phyloP scores from a whole-genome alignment of 1,139 yeast genomes.

The Pichia terricola region DNA sequence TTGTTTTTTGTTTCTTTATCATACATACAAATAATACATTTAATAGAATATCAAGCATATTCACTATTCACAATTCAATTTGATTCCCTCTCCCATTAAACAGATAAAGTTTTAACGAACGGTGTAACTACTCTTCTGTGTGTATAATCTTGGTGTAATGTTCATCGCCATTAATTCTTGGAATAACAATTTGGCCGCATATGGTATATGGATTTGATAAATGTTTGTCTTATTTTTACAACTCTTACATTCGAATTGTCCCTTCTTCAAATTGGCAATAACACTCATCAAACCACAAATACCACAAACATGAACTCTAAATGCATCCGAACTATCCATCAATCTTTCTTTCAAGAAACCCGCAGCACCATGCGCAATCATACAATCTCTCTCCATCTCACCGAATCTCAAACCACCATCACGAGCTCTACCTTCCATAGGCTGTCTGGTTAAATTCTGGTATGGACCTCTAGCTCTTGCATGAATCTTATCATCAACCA shows the following conservation, averaged over 20 bases:
- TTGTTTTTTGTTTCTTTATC: too few relatives aligned
- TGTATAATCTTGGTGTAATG: constrained; percentile 77
- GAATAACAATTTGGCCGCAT: constrained; percentile 93
- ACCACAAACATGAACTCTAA: constrained; percentile 97
- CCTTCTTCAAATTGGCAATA: constrained; percentile 92
- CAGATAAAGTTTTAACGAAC: constrained; percentile 14
- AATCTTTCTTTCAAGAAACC: constrained; percentile 93
- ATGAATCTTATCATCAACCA: constrained; percentile 98
- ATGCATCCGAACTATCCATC: constrained; percentile 98
- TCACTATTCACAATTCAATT: too few relatives aligned
- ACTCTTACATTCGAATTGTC: constrained; percentile 95
- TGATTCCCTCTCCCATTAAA: not conserved
- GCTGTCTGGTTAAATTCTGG: constrained; percentile 96
- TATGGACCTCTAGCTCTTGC: constrained; percentile 99
- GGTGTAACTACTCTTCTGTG: constrained; percentile 33
- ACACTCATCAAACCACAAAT: constrained; percentile 97
- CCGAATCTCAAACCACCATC: constrained; percentile 99
- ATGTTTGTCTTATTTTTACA: constrained; percentile 98
- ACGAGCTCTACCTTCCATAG: constrained; percentile 98
- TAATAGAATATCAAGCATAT: too few relatives aligned
- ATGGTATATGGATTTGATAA: constrained; percentile 93
- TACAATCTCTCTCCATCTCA: constrained; percentile 99
- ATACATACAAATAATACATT: too few relatives aligned
- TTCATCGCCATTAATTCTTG: constrained; percentile 99
- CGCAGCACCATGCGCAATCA: constrained; percentile 99